Evolutionary conservation across 495 filamentous ascomycete genomes (phyloP).

Genomic region (Podospora appendiculata): DNA sequence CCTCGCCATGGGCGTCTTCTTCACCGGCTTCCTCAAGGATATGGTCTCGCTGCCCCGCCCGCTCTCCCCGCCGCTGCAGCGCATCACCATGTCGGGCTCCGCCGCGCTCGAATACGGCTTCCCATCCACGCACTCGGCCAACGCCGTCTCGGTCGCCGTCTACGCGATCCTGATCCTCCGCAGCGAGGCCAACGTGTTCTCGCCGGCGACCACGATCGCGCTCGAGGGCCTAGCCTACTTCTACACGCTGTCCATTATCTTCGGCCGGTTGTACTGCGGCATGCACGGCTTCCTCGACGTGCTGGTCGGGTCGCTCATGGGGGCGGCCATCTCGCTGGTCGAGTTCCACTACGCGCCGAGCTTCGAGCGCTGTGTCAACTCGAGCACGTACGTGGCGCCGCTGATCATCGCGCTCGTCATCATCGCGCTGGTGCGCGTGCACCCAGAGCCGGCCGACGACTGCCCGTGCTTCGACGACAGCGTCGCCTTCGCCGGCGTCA

Average conservation of each 20-base stretch:
- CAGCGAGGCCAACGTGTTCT: conserved; percentile 44
- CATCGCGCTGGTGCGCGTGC: conserved; percentile 71
- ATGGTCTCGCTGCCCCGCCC: conserved; percentile 90
- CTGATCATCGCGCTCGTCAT: conserved; percentile 55
- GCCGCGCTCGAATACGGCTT: conserved; percentile 95
- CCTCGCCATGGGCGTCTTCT: conserved; percentile 82
- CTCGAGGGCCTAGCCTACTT: conserved; percentile 64
- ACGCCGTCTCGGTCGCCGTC: conserved; percentile 88
- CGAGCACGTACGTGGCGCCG: conserved; percentile 48
- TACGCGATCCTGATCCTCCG: conserved; percentile 67
- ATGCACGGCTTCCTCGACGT: conserved; percentile 98
- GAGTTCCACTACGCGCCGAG: conserved; percentile 64
- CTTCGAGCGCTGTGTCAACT: conserved; percentile 60
- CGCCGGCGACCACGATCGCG: conserved; percentile 41
- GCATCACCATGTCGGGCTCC: conserved; percentile 95
- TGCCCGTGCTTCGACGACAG: conserved; percentile 98
- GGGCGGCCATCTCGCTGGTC: conserved; percentile 53
- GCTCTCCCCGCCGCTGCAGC: conserved; percentile 82
- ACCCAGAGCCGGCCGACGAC: conserved; percentile 93
- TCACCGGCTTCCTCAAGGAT: conserved; percentile 90
- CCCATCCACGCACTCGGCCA: conserved; percentile 93
- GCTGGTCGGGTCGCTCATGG: conserved; percentile 66
- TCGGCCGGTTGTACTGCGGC: conserved; percentile 90
- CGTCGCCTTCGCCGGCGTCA: conserved; percentile 84
- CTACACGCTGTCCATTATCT: conserved; percentile 81